Base-by-base conservation (phyloP, 2,329 filamentous ascomycete species). In the Pseudopyricularia javanii region DNA sequence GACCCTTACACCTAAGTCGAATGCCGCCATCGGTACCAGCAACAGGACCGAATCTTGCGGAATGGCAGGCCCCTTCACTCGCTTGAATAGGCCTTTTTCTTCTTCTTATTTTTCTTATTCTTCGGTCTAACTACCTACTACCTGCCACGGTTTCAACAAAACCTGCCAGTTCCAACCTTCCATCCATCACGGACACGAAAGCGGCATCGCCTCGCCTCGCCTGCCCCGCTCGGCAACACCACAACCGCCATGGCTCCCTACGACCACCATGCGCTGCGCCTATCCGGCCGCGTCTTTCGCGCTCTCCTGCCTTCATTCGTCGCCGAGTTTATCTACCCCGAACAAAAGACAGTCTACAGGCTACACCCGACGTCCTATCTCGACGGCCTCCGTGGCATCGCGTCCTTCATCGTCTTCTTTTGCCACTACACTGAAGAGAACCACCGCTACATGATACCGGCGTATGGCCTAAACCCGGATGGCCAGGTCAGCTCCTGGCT, bases 361-460 rank as follows among this genome's bases (percentile, higher is more conserved):
- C 35, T 66, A 8, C 70, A 71, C 56, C 76, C 77, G 15, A 80
- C 77, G 8, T 70, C 77, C 7, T 79, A 80, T 58, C 74, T 80
- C 48, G 78, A 80, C 58, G 77, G 77, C 55, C 74, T 80, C 68
- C 72, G 77, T 56, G 77, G 77, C 14, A 62, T 80, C 12, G 77
- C 76, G 37, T 76, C 76, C 5, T 68, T 80, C 32, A 70, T 75
- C 54, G 77, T 80, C 56, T 76, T 74, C 62, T 74, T 79, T 62
- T 80, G 76, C 58, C 77, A 80, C 63, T 77, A 74, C 59, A 69
- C 68, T 32, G 68, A 74, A 59, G 66, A 67, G 51, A 69, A 70
- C 51, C 64, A 67, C 45, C 57, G 56, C 22, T 63, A 64, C 45
- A 59, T 68, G 26, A 58, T 62, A 3, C 60, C 67, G 1, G 70